Conservation (phyloP, 306 rosid species). For the Prunus kanzakura region DNA sequence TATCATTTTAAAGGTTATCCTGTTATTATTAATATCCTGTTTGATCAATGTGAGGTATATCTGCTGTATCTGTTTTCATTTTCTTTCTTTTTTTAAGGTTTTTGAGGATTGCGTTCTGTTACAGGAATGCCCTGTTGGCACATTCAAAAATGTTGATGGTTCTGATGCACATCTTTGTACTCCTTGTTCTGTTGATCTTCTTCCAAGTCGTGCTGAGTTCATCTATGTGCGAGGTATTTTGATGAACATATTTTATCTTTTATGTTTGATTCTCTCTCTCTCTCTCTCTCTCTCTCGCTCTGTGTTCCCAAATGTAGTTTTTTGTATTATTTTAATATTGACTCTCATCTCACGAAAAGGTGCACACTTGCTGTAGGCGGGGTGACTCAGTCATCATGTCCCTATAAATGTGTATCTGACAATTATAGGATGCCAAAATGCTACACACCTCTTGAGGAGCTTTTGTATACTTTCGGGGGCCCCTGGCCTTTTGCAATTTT, state of each 20-base stretch:
- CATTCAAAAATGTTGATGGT: constrained; percentile 83
- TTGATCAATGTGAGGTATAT: not conserved
- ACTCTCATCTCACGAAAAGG: constrained; percentile 13
- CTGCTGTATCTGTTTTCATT: not conserved
- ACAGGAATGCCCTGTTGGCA: constrained; percentile 95
- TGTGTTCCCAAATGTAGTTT: not conserved
- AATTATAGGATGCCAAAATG: constrained; percentile 95
- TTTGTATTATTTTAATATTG: not conserved
- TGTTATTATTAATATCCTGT: not conserved
- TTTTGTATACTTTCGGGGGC: constrained; percentile 87
- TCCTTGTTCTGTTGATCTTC: constrained; percentile 87
- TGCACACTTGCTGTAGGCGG: constrained; percentile 59
- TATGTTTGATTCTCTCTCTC: constrained; percentile 19
- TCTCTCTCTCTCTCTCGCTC: too few species aligned
- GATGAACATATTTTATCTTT: constrained; percentile 13
- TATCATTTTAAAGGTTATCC: not conserved
- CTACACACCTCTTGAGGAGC: constrained; percentile 93
- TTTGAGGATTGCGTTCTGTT: not conserved
- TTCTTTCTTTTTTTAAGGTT: not conserved
- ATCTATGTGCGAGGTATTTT: constrained; percentile 76
- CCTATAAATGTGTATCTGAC: constrained; percentile 84
- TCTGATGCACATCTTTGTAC: constrained; percentile 75
- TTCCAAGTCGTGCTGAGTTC: constrained; percentile 90
- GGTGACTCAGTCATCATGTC: constrained; percentile 62
- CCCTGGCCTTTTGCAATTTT: constrained; percentile 78